Evolutionary conservation across 768 basidiomycete genomes (phyloP).

Genomic region (Suillus paluster): DNA sequence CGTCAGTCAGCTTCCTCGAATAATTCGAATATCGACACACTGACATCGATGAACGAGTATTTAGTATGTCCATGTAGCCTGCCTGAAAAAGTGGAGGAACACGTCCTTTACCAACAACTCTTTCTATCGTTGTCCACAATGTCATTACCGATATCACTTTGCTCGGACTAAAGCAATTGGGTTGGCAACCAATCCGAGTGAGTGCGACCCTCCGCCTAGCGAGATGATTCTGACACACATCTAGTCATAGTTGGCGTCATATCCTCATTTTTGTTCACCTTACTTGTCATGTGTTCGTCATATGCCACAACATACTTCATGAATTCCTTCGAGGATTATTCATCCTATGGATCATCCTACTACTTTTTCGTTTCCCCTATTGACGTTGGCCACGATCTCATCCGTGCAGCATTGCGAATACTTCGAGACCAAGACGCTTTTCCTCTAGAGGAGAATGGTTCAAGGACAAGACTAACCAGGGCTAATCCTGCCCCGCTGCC

Average conservation of each 20-base stretch:
- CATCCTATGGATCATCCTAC: slow-evolving; percentile 37
- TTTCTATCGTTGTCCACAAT: slow-evolving; percentile 83
- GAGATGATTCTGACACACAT: slow-evolving; percentile 17
- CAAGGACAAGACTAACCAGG: slow-evolving; percentile 2
- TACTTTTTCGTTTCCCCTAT: slow-evolving; percentile 56
- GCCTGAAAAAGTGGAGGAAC: slow-evolving; percentile 76
- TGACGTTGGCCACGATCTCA: slow-evolving; percentile 61
- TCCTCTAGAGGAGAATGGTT: slow-evolving; percentile 29
- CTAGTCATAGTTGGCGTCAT: slow-evolving; percentile 63
- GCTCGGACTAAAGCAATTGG: slow-evolving; percentile 71
- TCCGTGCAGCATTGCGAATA: slow-evolving; percentile 65
- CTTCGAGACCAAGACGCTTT: slow-evolving; percentile 59
- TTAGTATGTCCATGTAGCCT: slow-evolving; percentile 81
- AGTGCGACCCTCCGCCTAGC: slow-evolving; percentile 22
- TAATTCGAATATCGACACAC: slow-evolving; percentile 2
- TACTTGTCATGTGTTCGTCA: slow-evolving; percentile 70
- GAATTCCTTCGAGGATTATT: slow-evolving; percentile 59
- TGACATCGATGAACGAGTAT: slow-evolving; percentile 23
- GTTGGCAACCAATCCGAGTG: slow-evolving; percentile 78
- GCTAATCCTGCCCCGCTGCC: slow-evolving; percentile 22
- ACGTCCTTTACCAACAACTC: slow-evolving; percentile 62
- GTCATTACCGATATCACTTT: slow-evolving; percentile 78
- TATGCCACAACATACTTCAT: slow-evolving; percentile 72
- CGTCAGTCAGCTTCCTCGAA: slow-evolving; percentile 36
- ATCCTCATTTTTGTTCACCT: slow-evolving; percentile 64